phyloP scores from a whole-genome alignment of 768 basidiomycete species.

The Gymnopilus dilepis region DNA sequence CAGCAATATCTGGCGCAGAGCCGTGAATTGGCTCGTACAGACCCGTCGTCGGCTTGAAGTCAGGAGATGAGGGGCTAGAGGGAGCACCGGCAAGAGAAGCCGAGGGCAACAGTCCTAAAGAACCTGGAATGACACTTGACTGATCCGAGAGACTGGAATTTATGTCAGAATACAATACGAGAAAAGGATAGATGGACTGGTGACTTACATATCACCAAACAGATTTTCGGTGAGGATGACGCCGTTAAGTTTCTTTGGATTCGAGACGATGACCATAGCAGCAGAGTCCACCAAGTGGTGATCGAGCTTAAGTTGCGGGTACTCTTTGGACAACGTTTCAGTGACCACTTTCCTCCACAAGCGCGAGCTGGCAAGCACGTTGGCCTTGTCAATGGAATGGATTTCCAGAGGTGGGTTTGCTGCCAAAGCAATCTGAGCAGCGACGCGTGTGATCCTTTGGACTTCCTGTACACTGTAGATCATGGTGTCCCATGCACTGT shows the following conservation, averaged over 20 bases:
- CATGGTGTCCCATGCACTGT: slow-evolving; percentile 91
- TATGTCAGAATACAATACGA: background rate
- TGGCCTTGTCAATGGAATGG: slow-evolving; percentile 97
- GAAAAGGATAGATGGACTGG: slow-evolving; percentile 4
- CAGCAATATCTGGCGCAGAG: slow-evolving; percentile 95
- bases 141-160: slow-evolving; percentile 85
- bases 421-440: slow-evolving; percentile 88
- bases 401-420: slow-evolving; percentile 85
- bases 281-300: slow-evolving; percentile 96
- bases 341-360: slow-evolving; percentile 94
- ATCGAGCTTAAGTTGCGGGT: slow-evolving; percentile 84
- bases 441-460: slow-evolving; percentile 93
- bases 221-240: slow-evolving; percentile 94
- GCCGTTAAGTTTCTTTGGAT: slow-evolving; percentile 92
- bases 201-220: slow-evolving; percentile 96
- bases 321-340: slow-evolving; percentile 83
- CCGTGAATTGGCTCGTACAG: slow-evolving; percentile 98
- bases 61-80: slow-evolving; percentile 59
- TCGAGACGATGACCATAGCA: slow-evolving; percentile 92
- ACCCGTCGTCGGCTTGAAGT: slow-evolving; percentile 81
- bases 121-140: slow-evolving; percentile 96
- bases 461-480: slow-evolving; percentile 92
- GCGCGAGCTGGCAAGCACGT: slow-evolving; percentile 93
- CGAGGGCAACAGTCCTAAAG: slow-evolving; percentile 93
- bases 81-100: slow-evolving; percentile 94